Base-by-base conservation (phyloP, 352 stramenopile genomes). In the Paralagenidium karlingii region DNA sequence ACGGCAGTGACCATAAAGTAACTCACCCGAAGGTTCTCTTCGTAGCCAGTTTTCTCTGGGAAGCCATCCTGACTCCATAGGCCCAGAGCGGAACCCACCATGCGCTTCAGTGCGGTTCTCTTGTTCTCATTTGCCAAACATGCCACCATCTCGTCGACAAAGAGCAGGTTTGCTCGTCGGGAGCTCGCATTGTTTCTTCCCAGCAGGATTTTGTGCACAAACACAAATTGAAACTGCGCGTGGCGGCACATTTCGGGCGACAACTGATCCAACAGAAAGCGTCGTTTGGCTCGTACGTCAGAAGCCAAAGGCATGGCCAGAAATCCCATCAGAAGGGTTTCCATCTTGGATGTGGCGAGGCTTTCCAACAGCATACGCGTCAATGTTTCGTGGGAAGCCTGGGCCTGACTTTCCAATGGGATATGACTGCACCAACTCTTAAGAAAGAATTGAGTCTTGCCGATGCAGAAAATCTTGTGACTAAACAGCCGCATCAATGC, bases 1-100 rank as follows among this genome's bases (percentile, higher is more conserved):
- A 85, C 49, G n/a, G 52, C 56, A 26, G 77, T 81, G 25, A 66
- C 66, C 15, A 88, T 43, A 43, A 85, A 88, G 28, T 82, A 81
- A 7, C 51, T 62, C 16, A 81, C 55, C 0, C 70, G 81, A 4
- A 51, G 38, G 31, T 83, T 75, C 12, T 82, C 41, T 3, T 47
- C 54, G 34, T 78, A 79, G 38, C 85, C 74, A 0, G 56, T 59
- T 13, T 53, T 53, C 10, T 45, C 25, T 2, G 66, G 53, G 40
- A 85, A 88, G 26, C 61, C 53, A 19, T 33, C 55, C 49, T 71
- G 57, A 30, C 68, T 74, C 74, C 74, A 88, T 21, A 57, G 67
- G 18, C 28, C 49, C 8, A 83, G 41, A 24, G 83, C 56, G 2
- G 66, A 49, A 38, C 82, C 66, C 43, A 85, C 82, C 9, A 85